Base-by-base conservation (phyloP, 768 basidiomycete genomes). In the Calocybe indica region DNA sequence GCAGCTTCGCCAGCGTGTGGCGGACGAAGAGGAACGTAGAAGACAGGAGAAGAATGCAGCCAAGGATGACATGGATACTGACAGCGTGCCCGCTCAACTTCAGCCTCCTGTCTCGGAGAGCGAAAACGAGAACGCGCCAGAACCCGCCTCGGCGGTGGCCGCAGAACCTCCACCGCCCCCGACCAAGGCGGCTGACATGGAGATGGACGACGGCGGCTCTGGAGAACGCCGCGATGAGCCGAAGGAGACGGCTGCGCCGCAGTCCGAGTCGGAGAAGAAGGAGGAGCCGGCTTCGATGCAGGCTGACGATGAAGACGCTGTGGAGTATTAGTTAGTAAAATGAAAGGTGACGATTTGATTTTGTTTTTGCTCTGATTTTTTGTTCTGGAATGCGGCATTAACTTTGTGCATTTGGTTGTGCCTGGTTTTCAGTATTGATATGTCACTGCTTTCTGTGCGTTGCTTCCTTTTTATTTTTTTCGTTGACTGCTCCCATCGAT, bases 251-350 rank as follows among this genome's bases (percentile, higher is more conserved):
- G 14, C 12, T 43, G 42, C 31, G 46, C 57, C 58, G 33, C 49
- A 56, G 50, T 50, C 58, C 40, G 73, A 72, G 52, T 55, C 60
- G 39, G 75, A 77, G 51, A 73, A 73, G 58, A 79, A 80, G 57
- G 79, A 80, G 43, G 78, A 80, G 47, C 55, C 72, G 29, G 62
- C 72, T 34, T 61, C 73, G 6, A 74, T 78, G 67, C 79, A 76
- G 53, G 82, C 79, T 42, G 85, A 88, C 49, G 87, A 85, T 53
- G 87, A 88, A 52, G 87, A 88, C 59, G 87, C 85, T 8, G 85
- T 89, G 39, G 87, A 89, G 67, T 89, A 88, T 68, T 88, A 74
- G 65, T 60, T 49, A 56, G 52, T 51, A 33, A 57, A 43, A 46
- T 43, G 42, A 43, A 57, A 50, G 53, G 57, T 58, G 42, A 31